Evolutionary conservation across 371 early-diverging fungal species (phyloP).

Genomic region (Rhizopus microsporus): DNA sequence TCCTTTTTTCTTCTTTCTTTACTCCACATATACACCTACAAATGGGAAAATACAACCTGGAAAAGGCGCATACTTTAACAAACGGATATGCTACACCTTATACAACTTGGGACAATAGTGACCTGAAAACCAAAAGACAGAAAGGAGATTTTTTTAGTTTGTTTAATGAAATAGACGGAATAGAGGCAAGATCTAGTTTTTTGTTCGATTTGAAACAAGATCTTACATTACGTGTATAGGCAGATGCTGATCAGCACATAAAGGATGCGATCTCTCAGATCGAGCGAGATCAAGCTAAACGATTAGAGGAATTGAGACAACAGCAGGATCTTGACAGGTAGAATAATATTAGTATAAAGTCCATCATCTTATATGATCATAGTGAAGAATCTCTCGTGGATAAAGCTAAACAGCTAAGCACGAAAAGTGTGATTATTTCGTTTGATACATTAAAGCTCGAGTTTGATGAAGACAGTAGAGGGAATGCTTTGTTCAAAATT

Average conservation of each 20-base stretch:
- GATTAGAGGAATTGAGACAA: conserved; percentile 1
- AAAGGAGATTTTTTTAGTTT: not conserved
- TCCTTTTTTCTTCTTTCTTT: conserved; percentile 9
- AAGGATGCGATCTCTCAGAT: not conserved
- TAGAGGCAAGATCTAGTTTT: not conserved
- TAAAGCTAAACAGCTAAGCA: conserved; percentile 5
- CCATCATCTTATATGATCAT: not conserved
- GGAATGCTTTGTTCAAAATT: not conserved
- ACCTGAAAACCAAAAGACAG: not conserved
- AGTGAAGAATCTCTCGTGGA: conserved; percentile 6
- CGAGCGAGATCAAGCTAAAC: conserved; percentile 7
- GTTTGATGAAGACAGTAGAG: conserved; percentile 1
- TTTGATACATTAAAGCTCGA: not conserved
- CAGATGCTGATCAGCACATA: conserved; percentile 12
- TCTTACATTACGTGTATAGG: not conserved
- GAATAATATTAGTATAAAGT: not conserved
- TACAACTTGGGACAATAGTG: not conserved
- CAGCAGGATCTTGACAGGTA: not conserved
- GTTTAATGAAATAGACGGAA: not conserved
- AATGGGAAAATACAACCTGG: not conserved
- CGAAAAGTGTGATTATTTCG: not conserved
- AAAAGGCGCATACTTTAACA: not conserved
- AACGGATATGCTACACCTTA: not conserved
- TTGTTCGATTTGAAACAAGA: too few relatives aligned
- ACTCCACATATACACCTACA: not conserved